phyloP scores from a whole-genome alignment of 2,329 filamentous ascomycete species.

The Talaromyces pinophilus region DNA sequence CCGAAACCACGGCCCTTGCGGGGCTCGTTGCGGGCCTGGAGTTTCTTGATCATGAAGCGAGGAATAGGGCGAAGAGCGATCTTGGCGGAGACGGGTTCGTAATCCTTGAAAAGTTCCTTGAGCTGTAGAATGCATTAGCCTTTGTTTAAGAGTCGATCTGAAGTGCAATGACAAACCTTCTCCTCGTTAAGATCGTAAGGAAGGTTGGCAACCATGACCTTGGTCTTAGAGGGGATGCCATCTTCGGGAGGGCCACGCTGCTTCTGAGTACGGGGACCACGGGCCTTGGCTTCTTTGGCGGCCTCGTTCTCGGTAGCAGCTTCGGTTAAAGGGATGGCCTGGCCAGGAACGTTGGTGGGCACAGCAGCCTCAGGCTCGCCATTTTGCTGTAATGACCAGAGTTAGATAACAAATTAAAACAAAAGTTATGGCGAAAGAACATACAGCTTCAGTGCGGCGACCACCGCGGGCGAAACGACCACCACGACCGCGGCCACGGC shows the following conservation, averaged over 20 bases:
- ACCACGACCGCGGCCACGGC: conserved; percentile 62
- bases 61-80: conserved; percentile 98
- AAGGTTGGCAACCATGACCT: conserved; percentile 99
- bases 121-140: conserved; percentile 62
- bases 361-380: conserved; percentile 46
- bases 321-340: conserved; percentile 62
- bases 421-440: conserved; percentile 29
- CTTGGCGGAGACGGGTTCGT: conserved; percentile 92
- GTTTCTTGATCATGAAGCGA: conserved; percentile 99
- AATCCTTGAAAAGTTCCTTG: conserved; percentile 92
- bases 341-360: conserved; percentile 42
- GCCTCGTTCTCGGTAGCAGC: conserved; percentile 51
- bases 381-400: conserved; percentile 25
- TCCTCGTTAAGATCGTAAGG: conserved; percentile 98
- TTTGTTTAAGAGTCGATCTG: conserved; percentile 25
- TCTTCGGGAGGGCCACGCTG: conserved; percentile 96
- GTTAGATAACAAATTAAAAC: background rate
- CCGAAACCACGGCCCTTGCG: conserved; percentile 99
- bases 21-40: conserved; percentile 94
- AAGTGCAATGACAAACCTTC: conserved; percentile 65
- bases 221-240: conserved; percentile 97
- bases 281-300: conserved; percentile 44
- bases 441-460: conserved; percentile 65
- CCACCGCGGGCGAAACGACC: conserved; percentile 68
- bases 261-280: conserved; percentile 59